A percentile compares a stretch with the other conserved stretches of the same genome.
phyloP scores from a whole-genome alignment of 2,329 filamentous ascomycete species.

The Fusarium lateritium region DNA sequence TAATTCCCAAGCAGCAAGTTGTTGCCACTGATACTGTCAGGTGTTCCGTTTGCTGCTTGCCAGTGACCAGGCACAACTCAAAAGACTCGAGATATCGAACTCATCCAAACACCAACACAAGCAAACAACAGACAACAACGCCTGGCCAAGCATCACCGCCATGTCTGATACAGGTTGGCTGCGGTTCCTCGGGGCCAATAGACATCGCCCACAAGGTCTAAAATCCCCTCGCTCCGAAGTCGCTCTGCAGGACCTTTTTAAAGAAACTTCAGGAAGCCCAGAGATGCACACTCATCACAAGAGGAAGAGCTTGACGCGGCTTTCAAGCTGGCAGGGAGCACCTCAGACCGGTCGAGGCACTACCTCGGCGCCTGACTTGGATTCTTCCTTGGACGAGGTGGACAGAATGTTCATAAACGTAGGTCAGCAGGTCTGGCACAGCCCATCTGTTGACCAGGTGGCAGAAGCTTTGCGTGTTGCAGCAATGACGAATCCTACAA shows the following conservation, averaged over 20 bases:
- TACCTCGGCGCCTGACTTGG: not conserved
- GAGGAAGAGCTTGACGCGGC: conserved; percentile 21
- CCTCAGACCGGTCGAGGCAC: conserved; percentile 1
- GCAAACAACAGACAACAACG: not conserved
- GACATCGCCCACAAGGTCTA: conserved; percentile 40
- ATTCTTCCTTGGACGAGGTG: conserved; percentile 18
- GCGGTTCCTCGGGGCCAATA: conserved; percentile 46
- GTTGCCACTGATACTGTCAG: not conserved
- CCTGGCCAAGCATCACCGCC: conserved; percentile 1
- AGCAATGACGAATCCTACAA: conserved; percentile 57
- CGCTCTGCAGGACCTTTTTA: conserved; percentile 36
- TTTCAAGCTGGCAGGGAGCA: conserved; percentile 35
- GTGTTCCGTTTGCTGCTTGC: not conserved
- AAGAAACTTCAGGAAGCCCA: conserved; percentile 9
- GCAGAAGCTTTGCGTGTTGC: conserved; percentile 60
- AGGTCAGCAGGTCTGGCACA: conserved; percentile 53
- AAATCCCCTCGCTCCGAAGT: conserved; percentile 43
- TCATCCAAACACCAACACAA: not conserved
- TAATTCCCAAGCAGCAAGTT: not conserved
- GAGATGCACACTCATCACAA: conserved; percentile 8
- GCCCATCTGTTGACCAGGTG: conserved; percentile 61
- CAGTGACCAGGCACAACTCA: not conserved
- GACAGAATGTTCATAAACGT: conserved; percentile 37
- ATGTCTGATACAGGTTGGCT: conserved; percentile 48
- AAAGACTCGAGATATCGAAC: not conserved